Percentiles rank a stretch among this genome's conserved stretches.
Conservation (phyloP, 441 rosid genomes). For the Croton setiger region DNA sequence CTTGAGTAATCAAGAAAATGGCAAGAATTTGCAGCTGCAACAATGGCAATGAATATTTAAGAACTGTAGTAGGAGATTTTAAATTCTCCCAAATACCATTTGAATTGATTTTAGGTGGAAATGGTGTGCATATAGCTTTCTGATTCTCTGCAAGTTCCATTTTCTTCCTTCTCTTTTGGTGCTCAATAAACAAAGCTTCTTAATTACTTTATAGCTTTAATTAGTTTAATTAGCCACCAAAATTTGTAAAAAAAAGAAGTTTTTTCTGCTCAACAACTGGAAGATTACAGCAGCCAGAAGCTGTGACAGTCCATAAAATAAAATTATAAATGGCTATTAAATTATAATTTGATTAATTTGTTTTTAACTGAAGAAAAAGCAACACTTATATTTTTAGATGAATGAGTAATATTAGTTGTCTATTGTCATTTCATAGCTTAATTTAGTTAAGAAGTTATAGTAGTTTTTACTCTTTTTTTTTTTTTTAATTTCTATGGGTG, state of each 20-base stretch:
- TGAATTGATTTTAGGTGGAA: slow-evolving; percentile 4
- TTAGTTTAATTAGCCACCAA: neutral
- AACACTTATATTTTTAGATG: neutral
- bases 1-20: slow-evolving; percentile 2
- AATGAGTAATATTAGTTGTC: neutral
- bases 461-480: neutral
- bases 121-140: neutral
- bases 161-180: neutral
- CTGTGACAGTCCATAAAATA: neutral
- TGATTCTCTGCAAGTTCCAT: neutral
- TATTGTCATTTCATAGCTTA: neutral
- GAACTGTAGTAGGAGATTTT: neutral
- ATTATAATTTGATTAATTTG: neutral
- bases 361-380: neutral
- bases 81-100: slow-evolving; percentile 8
- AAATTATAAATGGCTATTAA: neutral
- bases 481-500: neutral
- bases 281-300: neutral
- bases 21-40: slow-evolving; percentile 4
- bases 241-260: neutral
- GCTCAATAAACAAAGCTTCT: neutral
- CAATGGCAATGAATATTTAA: slow-evolving; percentile 5
- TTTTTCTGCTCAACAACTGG: neutral
- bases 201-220: neutral
- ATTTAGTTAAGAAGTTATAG: neutral